Evolutionary conservation across 176 grass and related monocot species (phyloP).

Genomic region (Aegilops tauschii): DNA sequence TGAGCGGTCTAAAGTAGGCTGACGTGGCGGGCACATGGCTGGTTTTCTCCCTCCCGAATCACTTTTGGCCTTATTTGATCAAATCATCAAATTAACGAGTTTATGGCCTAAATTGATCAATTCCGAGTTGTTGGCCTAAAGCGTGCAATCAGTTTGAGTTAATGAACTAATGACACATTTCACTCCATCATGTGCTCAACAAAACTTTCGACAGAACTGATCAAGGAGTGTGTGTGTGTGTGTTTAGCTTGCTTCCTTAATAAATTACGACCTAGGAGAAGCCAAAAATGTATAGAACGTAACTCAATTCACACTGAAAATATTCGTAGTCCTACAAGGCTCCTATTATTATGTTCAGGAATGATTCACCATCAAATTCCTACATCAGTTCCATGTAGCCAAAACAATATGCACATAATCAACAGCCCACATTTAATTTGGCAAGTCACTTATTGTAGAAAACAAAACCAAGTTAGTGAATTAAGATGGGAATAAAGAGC

Average conservation of each 20-base stretch:
- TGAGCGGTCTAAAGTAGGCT: too few relatives aligned
- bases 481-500: background rate
- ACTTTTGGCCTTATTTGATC: too few relatives aligned
- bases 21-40: too few relatives aligned
- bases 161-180: too few relatives aligned
- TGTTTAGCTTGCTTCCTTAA: background rate
- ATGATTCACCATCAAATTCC: background rate
- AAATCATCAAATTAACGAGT: too few relatives aligned
- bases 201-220: background rate
- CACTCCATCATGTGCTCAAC: background rate
- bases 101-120: too few relatives aligned
- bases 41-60: too few relatives aligned
- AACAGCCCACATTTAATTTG: background rate
- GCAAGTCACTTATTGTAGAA: background rate
- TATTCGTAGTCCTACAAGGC: background rate
- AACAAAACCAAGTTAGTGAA: background rate
- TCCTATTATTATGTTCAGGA: background rate
- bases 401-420: background rate
- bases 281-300: background rate
- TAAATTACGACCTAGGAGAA: background rate
- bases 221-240: background rate
- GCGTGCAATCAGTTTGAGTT: too few relatives aligned
- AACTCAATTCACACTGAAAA: background rate
- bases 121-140: too few relatives aligned
- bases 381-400: conserved; percentile 5